phyloP scores from a whole-genome alignment of 352 stramenopile species.

The Thraustochytrium sp. region DNA sequence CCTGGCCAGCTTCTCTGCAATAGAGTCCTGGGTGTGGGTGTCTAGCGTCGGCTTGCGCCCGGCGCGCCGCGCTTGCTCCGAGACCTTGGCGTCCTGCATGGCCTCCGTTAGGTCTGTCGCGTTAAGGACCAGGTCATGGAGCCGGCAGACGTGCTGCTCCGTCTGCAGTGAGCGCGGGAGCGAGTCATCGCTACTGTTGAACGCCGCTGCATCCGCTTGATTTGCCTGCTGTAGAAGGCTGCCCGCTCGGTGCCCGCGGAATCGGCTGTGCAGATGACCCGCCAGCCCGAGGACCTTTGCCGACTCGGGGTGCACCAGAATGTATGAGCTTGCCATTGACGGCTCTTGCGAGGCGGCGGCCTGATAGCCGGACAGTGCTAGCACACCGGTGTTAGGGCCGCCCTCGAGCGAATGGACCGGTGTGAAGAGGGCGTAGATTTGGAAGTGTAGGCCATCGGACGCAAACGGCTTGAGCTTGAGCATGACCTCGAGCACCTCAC shows the following conservation, averaged over 20 bases:
- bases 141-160: neutral
- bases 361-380: neutral
- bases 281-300: neutral
- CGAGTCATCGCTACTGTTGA: too few species aligned
- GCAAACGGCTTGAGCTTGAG: constrained; percentile 31
- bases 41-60: neutral
- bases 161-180: neutral
- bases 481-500: neutral
- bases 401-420: neutral
- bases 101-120: neutral
- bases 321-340: neutral
- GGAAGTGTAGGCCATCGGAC: neutral
- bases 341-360: neutral
- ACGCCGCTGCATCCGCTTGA: too few species aligned
- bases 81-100: neutral
- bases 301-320: neutral
- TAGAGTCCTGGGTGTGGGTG: neutral
- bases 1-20: neutral
- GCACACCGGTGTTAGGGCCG: neutral
- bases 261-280: neutral
- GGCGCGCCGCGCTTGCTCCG: neutral
- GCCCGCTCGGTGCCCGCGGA: neutral
- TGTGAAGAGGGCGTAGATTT: constrained; percentile 23
- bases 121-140: neutral
- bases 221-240: neutral